Base-by-base conservation (phyloP, 768 basidiomycete genomes). In the Neoboletus brunneissimus region DNA sequence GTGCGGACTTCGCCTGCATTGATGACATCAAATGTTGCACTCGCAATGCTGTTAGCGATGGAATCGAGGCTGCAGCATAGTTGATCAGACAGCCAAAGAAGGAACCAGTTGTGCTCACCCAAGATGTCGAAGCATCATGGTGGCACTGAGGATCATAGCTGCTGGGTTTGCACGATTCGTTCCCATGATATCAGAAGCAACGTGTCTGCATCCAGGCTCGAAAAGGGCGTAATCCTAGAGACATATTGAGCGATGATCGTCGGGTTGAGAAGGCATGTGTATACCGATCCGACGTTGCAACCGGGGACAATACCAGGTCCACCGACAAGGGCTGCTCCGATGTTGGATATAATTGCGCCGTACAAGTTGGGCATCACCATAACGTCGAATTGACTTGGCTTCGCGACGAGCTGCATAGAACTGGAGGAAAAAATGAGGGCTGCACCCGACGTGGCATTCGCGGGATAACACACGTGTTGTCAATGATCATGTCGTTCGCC, bases 361-460 rank as follows among this genome's bases (percentile, higher is more conserved):
- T 98, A 98, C 73, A 91, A 72, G 75, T 96, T 94, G 54, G 93
- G 94, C 92, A 96, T 97, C 69, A 98, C 97, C 95, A 99, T 97
- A 58, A 98, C 96, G 68, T 99, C 97, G 68, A 99, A 99, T 72
- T 99, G 97, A 62, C 81, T 80, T 31, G 97, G 97, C 65, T 87
- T 90, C 32, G 95, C 91, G 58, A 99, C 97, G 62, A 99, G 87
- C 76, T 99, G 97, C 97, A 99, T 99, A 46, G 96, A 94, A 49
- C 91, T 93, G 64, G n/a, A 58, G 53, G 7, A 12, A 56, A n/a
- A 48, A 25, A 38, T 58, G 31, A 56, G 53, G 35, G 27, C 4
- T 43, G 22, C 12, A 51, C 37, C 23, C 40, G 47, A 18, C 16
- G 13, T 48, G 9, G 49, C 29, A 48, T 37, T 18, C 25, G 12